Evolutionary conservation across 768 basidiomycete genomes (phyloP).

Genomic region (Neoboletus subvelutipes): DNA sequence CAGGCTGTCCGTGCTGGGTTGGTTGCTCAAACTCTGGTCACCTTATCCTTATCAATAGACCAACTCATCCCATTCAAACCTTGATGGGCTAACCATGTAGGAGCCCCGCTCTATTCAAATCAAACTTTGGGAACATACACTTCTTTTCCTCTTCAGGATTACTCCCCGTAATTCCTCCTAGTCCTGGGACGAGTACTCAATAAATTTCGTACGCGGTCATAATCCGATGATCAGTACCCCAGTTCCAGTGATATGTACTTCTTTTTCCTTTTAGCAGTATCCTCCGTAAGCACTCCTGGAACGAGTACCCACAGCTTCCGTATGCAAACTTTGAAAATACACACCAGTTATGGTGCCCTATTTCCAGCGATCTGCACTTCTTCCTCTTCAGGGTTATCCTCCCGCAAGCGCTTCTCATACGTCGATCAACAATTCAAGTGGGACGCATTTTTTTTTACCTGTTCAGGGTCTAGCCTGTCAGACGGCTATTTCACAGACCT

Average conservation of each 20-base stretch:
- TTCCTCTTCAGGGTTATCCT: too few species aligned
- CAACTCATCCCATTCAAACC: too few species aligned
- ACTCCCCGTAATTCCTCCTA: background rate
- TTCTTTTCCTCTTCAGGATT: background rate
- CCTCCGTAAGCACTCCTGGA: background rate
- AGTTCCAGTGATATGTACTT: background rate
- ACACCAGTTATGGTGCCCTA: too few species aligned
- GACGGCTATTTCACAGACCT: background rate
- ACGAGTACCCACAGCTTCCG: too few species aligned
- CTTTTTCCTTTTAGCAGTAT: too few species aligned
- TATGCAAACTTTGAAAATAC: background rate
- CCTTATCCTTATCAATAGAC: too few species aligned
- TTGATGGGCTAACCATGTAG: too few species aligned
- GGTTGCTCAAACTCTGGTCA: too few species aligned
- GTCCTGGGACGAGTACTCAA: background rate
- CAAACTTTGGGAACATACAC: background rate
- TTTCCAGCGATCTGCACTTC: too few species aligned
- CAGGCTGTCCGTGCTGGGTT: too few species aligned
- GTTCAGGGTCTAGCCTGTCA: background rate
- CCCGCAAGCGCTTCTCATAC: background rate
- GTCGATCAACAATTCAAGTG: background rate
- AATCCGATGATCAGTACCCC: background rate
- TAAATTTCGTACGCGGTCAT: background rate
- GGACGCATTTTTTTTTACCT: background rate
- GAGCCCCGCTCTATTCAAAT: too few species aligned